Base-by-base conservation (phyloP, 495 filamentous ascomycete species). In the Pseudotulostoma volvatum region DNA sequence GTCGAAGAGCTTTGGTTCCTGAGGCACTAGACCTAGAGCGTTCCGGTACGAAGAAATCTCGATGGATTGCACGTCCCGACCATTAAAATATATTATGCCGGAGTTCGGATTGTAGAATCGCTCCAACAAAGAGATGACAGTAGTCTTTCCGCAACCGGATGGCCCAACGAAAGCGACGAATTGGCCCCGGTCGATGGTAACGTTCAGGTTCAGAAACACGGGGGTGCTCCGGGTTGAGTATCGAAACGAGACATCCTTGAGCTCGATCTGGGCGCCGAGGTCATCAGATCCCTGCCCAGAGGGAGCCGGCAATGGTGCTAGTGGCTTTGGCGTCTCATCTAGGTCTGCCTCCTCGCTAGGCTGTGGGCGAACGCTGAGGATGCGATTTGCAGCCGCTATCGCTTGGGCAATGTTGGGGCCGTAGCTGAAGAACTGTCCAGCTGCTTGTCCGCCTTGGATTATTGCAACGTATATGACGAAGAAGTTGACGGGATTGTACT, bases 121-220 rank as follows among this genome's bases (percentile, higher is more conserved):
- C 54, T 79, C 75, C 1, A 84, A 53, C 0, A 84, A 56, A 2
- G 69, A 69, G 13, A 83, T 64, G 16, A 79, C 61, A 11, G 74
- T 82, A 1, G 70, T 77, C 47, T 88, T 88, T 9, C 82, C 82
- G 19, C 73, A 80, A 14, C 82, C 82, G 0, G 68, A 75, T 0
- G 77, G 59, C 2, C 82, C 82, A 4, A 84, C 80, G 11, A 88
- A 60, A 0, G 77, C 82, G 2, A 69, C 72, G 41, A 71, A 79
- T 42, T 77, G 67, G 1, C 80, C 79, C 31, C 71, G 69, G 31
- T 70, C 56, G 34, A 85, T 79, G 3, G 30, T 37, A 1, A 61
- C 16, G 19, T 48, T 48, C 4, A 63, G 20, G 3, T 60, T 57
- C 1, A 41, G 46, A 44, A 80, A 71, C n/a, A 75, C 63, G 0